Evolutionary conservation across 1,284 basidiomycete species (phyloP).

Genomic region (Moesziomyces globuligerus): DNA sequence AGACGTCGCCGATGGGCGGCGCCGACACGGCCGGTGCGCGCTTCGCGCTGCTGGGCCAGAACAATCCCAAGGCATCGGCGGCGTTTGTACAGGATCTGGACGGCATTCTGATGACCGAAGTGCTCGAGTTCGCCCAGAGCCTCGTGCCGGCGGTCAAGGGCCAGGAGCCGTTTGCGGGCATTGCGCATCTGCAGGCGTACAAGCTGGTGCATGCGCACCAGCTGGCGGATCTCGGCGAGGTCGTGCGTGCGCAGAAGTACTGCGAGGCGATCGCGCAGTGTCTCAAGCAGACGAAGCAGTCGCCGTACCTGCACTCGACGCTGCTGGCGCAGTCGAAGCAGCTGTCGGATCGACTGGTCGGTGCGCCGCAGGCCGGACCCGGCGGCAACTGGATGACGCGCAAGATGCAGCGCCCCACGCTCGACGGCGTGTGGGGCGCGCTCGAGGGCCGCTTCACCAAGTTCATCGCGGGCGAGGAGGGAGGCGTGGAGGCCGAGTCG

Average conservation of each 20-base stretch:
- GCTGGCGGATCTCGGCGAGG: slow-evolving; percentile 72
- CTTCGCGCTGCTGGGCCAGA: slow-evolving; percentile 75
- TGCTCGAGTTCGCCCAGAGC: slow-evolving; percentile 89
- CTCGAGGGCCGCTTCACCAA: slow-evolving; percentile 94
- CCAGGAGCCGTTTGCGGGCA: slow-evolving; percentile 82
- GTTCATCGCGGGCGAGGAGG: slow-evolving; percentile 80
- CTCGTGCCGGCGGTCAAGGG: slow-evolving; percentile 80
- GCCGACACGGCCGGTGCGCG: slow-evolving; percentile 74
- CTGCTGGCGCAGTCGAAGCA: slow-evolving; percentile 82
- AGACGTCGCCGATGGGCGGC: slow-evolving; percentile 80
- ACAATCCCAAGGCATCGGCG: slow-evolving; percentile 72
- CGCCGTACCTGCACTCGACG: slow-evolving; percentile 76
- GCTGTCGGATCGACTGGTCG: slow-evolving; percentile 82
- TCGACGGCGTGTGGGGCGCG: slow-evolving; percentile 91
- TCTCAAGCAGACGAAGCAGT: slow-evolving; percentile 73
- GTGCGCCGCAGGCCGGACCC: slow-evolving; percentile 72
- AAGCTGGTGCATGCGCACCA: slow-evolving; percentile 81
- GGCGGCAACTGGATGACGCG: slow-evolving; percentile 75
- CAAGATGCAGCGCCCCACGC: slow-evolving; percentile 77
- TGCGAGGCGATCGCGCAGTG: slow-evolving; percentile 87
- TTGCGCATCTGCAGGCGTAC: slow-evolving; percentile 89
- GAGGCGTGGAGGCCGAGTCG: slow-evolving; percentile 64
- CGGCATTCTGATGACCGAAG: slow-evolving; percentile 85
- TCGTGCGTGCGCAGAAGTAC: slow-evolving; percentile 72
- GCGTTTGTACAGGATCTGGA: slow-evolving; percentile 79